A percentile compares a stretch with the other conserved stretches of the same genome.
Evolutionary conservation across 331 rosid genomes (phyloP).

Genomic region (Rhamnella rubrinervis): DNA sequence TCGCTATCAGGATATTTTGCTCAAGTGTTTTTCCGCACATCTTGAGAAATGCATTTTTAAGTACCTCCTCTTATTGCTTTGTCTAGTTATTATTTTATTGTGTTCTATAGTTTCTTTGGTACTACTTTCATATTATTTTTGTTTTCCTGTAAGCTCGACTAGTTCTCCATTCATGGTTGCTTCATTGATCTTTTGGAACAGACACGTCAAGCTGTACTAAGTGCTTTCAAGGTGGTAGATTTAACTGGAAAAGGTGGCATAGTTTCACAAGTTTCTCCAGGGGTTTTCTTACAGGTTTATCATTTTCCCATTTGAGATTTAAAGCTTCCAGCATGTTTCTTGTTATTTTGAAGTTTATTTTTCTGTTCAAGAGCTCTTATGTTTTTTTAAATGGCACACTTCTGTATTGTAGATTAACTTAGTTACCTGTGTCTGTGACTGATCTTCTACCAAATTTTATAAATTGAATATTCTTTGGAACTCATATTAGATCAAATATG

Average conservation of each 20-base stretch:
- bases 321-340: conserved; percentile 9
- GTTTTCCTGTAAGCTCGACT: not conserved
- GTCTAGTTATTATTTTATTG: not conserved
- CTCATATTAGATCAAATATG: too few species aligned
- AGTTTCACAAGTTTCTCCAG: conserved; percentile 82
- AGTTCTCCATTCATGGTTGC: conserved; percentile 20
- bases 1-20: conserved; percentile 15
- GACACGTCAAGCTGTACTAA: conserved; percentile 89
- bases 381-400: not conserved
- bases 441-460: too few species aligned
- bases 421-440: not conserved
- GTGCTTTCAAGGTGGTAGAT: conserved; percentile 59
- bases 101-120: conserved; percentile 15
- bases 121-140: conserved; percentile 13
- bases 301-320: conserved; percentile 8
- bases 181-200: conserved; percentile 38
- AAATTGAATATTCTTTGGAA: too few species aligned
- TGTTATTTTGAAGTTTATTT: conserved; percentile 22
- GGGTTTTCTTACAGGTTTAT: conserved; percentile 88
- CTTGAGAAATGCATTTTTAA: not conserved
- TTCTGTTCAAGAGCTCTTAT: not conserved
- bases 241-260: conserved; percentile 85
- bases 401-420: not conserved
- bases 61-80: not conserved
- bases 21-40: conserved; percentile 8